Conservation (phyloP, 345 rosid species). For the Litchi chinensis region DNA sequence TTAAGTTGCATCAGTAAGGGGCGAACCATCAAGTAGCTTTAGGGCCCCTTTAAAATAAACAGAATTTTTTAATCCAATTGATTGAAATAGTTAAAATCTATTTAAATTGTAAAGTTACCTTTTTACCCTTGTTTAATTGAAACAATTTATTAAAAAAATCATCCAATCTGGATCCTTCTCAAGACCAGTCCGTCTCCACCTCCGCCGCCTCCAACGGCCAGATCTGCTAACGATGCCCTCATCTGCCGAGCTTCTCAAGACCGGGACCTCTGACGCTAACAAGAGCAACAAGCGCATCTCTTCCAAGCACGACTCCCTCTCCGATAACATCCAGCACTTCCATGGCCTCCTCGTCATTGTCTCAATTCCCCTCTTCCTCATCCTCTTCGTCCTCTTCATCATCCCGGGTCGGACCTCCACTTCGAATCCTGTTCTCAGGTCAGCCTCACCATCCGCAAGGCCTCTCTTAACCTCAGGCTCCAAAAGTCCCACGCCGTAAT, state of each 20-base stretch:
- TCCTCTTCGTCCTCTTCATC: slow-evolving; percentile 57
- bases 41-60: too few species aligned
- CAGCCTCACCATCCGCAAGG: slow-evolving; percentile 45
- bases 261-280: slow-evolving; percentile 40
- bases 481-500: slow-evolving; percentile 68
- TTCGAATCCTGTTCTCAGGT: slow-evolving; percentile 44
- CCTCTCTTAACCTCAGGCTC: slow-evolving; percentile 40
- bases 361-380: slow-evolving; percentile 63
- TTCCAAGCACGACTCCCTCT: slow-evolving; percentile 52
- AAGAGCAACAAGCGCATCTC: slow-evolving; percentile 64
- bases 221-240: slow-evolving; percentile 92
- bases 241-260: slow-evolving; percentile 54
- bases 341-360: slow-evolving; percentile 63
- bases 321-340: slow-evolving; percentile 79
- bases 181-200: slow-evolving; percentile 64
- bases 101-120: too few species aligned
- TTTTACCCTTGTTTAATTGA: too few species aligned
- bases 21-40: too few species aligned
- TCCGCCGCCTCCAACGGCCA: slow-evolving; percentile 74
- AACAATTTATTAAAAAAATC: too few species aligned
- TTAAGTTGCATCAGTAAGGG: too few species aligned
- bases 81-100: too few species aligned
- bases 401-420: slow-evolving; percentile 56
- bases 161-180: slow-evolving; percentile 63
- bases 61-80: too few species aligned